Percentiles rank a stretch among this genome's conserved stretches.
Evolutionary conservation across 1,284 basidiomycete genomes (phyloP).

Genomic region (Volvariella volvacea): DNA sequence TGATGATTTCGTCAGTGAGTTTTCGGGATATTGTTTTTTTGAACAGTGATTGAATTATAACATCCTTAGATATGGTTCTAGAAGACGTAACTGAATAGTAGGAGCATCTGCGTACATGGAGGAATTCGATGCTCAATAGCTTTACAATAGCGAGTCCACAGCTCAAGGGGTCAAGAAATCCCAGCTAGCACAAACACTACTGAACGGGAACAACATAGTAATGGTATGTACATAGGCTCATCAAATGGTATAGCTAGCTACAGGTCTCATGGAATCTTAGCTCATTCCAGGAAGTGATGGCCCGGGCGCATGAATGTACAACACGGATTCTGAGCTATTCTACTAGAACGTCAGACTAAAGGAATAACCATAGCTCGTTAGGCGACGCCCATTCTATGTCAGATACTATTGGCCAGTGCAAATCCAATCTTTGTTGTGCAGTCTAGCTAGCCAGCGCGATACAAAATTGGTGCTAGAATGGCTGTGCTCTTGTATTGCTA

Average conservation of each 20-base stretch:
- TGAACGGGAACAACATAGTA: conserved; percentile 98
- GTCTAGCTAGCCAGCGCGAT: no score
- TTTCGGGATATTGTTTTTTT: background rate
- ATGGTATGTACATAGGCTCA: conserved; percentile 58
- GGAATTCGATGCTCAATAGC: background rate
- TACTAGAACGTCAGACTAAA: no score
- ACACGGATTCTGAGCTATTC: no score
- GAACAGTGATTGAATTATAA: conserved; percentile 1
- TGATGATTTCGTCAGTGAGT: conserved; percentile 99
- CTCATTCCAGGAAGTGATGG: conserved; percentile 43
- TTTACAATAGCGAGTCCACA: conserved; percentile 67
- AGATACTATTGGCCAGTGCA: conserved; percentile 6
- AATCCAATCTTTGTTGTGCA: no score
- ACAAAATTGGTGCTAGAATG: no score
- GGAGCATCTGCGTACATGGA: conserved; percentile 9
- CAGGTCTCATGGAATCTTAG: background rate
- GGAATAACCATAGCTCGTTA: no score
- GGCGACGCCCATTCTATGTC: no score
- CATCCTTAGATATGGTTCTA: conserved; percentile 84
- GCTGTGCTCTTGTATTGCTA: no score
- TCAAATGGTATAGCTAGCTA: background rate
- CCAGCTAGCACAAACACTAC: conserved; percentile 81
- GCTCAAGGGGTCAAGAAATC: conserved; percentile 80
- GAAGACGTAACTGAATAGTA: conserved; percentile 98
- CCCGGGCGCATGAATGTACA: conserved; percentile 11